Base-by-base conservation (phyloP, 1,284 basidiomycete species). In the Microbotryum violaceum region DNA sequence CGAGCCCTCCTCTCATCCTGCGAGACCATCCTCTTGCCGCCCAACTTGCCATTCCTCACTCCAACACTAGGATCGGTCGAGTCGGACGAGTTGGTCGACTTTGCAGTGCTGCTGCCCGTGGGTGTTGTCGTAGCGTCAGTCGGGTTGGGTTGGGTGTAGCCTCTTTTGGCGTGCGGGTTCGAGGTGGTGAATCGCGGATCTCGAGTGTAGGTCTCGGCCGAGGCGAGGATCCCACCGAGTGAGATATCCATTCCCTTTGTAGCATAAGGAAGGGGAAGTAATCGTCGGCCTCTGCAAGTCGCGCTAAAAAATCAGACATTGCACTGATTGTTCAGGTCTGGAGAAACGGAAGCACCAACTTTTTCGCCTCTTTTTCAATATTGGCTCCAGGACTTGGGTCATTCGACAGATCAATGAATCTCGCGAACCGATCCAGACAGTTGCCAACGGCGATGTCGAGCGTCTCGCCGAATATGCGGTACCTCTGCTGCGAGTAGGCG, bases 171-270 rank as follows among this genome's bases (percentile, higher is more conserved):
- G 53, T 27, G 55, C 21, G 53, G 56, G 60, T 46, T 57, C 47
- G 50, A 46, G 8, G 64, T 65, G 29, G 70, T 58, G 61, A 73
- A 74, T 16, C 71, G 66, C 49, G 74, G 60, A 69, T 72, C 69
- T 44, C 68, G 71, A 1, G 89, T 97, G 72, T 92, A 94, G 0
- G 87, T 85, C 77, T 97, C 96, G 7, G 85, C 83, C 4, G 89
- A 85, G 10, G 89, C 88, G 48, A 98, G 79, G 60, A 99, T 88
- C 1, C 96, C 96, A 5, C 92, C 94, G 57, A 99, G 80, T 67
- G 91, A 90, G 64, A 98, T 80, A 74, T 99, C 96, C 96, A 99
- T 99, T 21, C 96, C 96, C 75, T 99, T 99, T 0, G 94, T 99
- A 1, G 93, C 83, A 75, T 98, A 99, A 6, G 96, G 94, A 54